These are phyloP conservation scores for Paraglomus brasilianum DNA, from an alignment of 192 early-diverging fungal species.

Conservation along the genomic window DNA sequence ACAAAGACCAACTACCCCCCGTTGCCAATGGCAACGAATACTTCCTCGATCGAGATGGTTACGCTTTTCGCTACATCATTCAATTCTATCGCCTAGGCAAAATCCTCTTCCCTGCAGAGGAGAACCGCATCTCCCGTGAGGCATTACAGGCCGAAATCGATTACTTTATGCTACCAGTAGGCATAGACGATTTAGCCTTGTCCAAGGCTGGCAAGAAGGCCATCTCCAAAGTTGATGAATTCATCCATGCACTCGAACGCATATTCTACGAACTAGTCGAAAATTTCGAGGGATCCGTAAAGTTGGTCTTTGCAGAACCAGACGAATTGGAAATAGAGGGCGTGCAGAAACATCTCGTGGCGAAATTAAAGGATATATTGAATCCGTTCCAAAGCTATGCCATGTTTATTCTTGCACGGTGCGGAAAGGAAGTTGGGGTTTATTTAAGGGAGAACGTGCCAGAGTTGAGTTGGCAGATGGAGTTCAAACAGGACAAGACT, in stretches of 20 bases:
- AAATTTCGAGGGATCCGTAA: neutral
- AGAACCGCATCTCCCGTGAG: neutral
- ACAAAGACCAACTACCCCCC: neutral
- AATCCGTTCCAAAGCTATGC: no score
- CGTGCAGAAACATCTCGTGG: no score
- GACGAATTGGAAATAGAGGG: no score
- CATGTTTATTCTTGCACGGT: no score
- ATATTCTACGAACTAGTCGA: constrained; percentile 4
- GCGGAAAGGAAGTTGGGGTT: no score
- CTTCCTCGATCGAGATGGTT: constrained; percentile 1
- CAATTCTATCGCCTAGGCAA: constrained; percentile 12
- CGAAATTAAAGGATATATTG: no score
- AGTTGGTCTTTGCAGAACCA: neutral
- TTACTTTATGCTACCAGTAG: constrained; percentile 2
- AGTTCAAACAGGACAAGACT: no score
- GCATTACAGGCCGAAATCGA: neutral
- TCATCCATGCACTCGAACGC: neutral
- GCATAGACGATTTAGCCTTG: neutral
- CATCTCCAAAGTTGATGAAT: neutral
- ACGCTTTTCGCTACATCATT: neutral
- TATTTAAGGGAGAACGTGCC: no score
- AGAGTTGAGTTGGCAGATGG: no score
- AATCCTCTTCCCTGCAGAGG: neutral
- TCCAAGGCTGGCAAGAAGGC: neutral
- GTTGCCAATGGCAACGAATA: constrained; percentile 4